phyloP scores from a whole-genome alignment of 805 yeast genomes.

The Metschnikowia bowlesiae region DNA sequence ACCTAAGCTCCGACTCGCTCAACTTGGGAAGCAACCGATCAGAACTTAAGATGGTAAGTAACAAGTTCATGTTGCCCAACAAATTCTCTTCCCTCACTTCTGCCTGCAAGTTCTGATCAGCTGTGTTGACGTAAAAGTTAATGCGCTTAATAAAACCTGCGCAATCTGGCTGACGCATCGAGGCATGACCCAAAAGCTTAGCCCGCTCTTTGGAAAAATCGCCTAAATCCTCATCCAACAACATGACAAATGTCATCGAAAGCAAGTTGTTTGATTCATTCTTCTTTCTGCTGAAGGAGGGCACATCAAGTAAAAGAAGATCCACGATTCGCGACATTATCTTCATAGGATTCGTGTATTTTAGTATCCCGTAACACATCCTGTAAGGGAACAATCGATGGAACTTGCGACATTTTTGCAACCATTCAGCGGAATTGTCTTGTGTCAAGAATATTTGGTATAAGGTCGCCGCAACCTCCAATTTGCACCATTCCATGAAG shows the following conservation, averaged over 20 bases:
- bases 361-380: slow-evolving; percentile 68
- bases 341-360: slow-evolving; percentile 82
- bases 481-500: slow-evolving; percentile 75
- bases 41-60: slow-evolving; percentile 48
- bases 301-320: slow-evolving; percentile 57
- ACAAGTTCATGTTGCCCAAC: slow-evolving; percentile 55
- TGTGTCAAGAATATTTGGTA: slow-evolving; percentile 77
- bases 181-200: slow-evolving; percentile 37
- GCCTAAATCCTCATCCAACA: slow-evolving; percentile 69
- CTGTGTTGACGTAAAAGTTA: slow-evolving; percentile 43
- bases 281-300: slow-evolving; percentile 21
- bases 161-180: slow-evolving; percentile 33
- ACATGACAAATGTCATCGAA: slow-evolving; percentile 69
- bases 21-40: slow-evolving; percentile 20
- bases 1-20: slow-evolving; percentile 3
- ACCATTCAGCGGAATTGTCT: slow-evolving; percentile 75
- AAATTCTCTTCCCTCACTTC: slow-evolving; percentile 62
- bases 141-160: slow-evolving; percentile 30
- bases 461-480: slow-evolving; percentile 79
- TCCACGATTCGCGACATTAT: slow-evolving; percentile 78
- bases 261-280: slow-evolving; percentile 39
- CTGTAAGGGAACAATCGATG: slow-evolving; percentile 80
- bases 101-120: slow-evolving; percentile 42
- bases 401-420: slow-evolving; percentile 62
- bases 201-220: slow-evolving; percentile 51